Evolutionary conservation across 768 basidiomycete genomes (phyloP).

Genomic region (Pleurotus sapidus): DNA sequence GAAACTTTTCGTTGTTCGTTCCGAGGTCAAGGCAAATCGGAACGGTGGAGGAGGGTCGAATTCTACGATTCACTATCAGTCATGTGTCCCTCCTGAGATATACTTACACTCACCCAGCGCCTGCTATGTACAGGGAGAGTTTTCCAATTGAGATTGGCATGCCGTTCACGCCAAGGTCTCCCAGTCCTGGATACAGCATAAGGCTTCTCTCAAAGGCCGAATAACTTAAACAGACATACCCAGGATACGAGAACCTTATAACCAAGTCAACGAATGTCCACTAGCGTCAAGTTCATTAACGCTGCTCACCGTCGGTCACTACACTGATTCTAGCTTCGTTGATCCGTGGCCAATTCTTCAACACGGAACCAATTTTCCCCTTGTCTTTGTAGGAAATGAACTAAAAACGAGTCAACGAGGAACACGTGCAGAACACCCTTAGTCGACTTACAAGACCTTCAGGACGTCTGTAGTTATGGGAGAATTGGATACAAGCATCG

Average conservation of each 20-base stretch:
- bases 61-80: constrained; percentile 34
- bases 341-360: constrained; percentile 69
- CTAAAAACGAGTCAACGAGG: constrained; percentile 26
- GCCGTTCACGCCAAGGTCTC: constrained; percentile 79
- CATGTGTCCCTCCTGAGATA: background rate
- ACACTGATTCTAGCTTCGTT: constrained; percentile 85
- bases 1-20: constrained; percentile 76
- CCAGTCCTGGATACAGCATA: constrained; percentile 65
- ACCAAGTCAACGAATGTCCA: constrained; percentile 18
- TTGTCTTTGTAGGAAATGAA: constrained; percentile 82
- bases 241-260: constrained; percentile 77
- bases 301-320: constrained; percentile 77
- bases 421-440: too few relatives aligned
- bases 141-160: constrained; percentile 94
- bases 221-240: constrained; percentile 46
- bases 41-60: constrained; percentile 73
- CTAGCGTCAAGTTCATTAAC: background rate
- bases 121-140: constrained; percentile 85
- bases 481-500: constrained; percentile 84
- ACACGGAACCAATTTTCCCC: constrained; percentile 68
- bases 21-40: constrained; percentile 89
- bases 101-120: constrained; percentile 64
- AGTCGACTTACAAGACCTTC: constrained; percentile 60
- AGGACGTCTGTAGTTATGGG: constrained; percentile 70
- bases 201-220: background rate